phyloP scores from a whole-genome alignment of 2,329 filamentous ascomycete species.

The Hawksworthiomyces lignivorus region DNA sequence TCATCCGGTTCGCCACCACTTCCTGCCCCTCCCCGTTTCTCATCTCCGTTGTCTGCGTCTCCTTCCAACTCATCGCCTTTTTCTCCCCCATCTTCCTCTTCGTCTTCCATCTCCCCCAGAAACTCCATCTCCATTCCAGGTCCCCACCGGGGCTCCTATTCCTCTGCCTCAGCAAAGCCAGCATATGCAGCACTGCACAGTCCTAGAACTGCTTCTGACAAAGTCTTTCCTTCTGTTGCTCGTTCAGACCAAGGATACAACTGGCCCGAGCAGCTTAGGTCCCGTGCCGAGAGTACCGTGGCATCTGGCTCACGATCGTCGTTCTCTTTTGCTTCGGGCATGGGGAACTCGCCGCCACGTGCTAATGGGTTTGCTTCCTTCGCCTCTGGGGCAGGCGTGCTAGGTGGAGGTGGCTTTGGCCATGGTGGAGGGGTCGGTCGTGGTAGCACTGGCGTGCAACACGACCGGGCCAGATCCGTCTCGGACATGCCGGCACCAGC shows the following conservation, averaged over 20 bases:
- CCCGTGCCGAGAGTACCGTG: constrained; percentile 76
- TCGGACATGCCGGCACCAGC: constrained; percentile 44
- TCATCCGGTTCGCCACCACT: constrained; percentile 1
- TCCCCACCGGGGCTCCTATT: too few relatives aligned
- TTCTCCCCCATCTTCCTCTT: constrained; percentile 18
- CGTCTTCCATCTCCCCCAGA: constrained; percentile 10
- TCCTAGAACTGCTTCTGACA: constrained; percentile 58
- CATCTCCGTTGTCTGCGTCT: constrained; percentile 1
- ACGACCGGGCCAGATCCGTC: constrained; percentile 64
- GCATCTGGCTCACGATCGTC: constrained; percentile 45
- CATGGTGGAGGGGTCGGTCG: constrained; percentile 9
- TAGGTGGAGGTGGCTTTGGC: constrained; percentile 7
- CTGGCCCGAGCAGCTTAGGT: constrained; percentile 92
- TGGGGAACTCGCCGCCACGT: constrained; percentile 36
- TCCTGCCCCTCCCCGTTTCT: neutral
- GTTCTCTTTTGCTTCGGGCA: constrained; percentile 47
- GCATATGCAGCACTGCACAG: constrained; percentile 20
- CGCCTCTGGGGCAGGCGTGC: neutral
- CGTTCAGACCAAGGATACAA: constrained; percentile 88
- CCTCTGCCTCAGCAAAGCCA: neutral
- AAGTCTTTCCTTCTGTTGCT: constrained; percentile 35
- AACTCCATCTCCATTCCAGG: too few relatives aligned
- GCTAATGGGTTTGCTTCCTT: constrained; percentile 13
- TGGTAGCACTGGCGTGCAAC: constrained; percentile 22
- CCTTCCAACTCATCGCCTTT: neutral